A percentile compares a stretch with the other conserved stretches of the same genome.
Conservation (phyloP, 2,329 filamentous ascomycete species). For the Fusarium bulbicola region DNA sequence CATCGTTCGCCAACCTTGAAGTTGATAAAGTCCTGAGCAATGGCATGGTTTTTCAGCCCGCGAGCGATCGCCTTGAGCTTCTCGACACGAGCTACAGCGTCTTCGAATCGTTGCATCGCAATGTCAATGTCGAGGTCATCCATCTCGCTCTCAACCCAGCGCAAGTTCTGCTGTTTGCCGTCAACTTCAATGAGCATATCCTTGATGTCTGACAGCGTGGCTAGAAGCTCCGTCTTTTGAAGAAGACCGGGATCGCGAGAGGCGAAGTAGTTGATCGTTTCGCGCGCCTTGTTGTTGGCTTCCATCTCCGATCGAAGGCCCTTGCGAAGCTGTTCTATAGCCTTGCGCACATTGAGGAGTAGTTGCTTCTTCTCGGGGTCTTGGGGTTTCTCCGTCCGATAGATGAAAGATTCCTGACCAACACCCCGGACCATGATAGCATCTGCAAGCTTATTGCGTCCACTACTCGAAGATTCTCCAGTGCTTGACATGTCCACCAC, state of each 20-base stretch:
- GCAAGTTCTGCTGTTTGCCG: conserved; percentile 93
- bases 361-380: conserved; percentile 81
- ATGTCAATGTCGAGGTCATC: conserved; percentile 97
- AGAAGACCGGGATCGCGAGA: conserved; percentile 79
- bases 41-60: conserved; percentile 82
- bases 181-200: conserved; percentile 96
- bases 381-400: conserved; percentile 85
- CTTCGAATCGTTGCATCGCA: conserved; percentile 87
- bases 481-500: conserved; percentile 85
- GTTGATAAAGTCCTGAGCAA: conserved; percentile 91
- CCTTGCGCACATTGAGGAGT: conserved; percentile 89
- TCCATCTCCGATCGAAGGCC: conserved; percentile 87
- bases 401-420: conserved; percentile 92
- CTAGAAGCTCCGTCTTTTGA: conserved; percentile 82
- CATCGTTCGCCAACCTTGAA: conserved; percentile 91
- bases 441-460: conserved; percentile 74
- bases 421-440: conserved; percentile 89
- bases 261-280: conserved; percentile 87
- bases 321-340: conserved; percentile 90
- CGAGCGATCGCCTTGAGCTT: conserved; percentile 82
- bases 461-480: conserved; percentile 61
- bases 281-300: conserved; percentile 82
- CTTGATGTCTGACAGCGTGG: conserved; percentile 79
- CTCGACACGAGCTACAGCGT: conserved; percentile 84
- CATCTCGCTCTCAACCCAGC: conserved; percentile 94